phyloP scores from a whole-genome alignment of 768 basidiomycete species.

The Pleurotus sapidus region DNA sequence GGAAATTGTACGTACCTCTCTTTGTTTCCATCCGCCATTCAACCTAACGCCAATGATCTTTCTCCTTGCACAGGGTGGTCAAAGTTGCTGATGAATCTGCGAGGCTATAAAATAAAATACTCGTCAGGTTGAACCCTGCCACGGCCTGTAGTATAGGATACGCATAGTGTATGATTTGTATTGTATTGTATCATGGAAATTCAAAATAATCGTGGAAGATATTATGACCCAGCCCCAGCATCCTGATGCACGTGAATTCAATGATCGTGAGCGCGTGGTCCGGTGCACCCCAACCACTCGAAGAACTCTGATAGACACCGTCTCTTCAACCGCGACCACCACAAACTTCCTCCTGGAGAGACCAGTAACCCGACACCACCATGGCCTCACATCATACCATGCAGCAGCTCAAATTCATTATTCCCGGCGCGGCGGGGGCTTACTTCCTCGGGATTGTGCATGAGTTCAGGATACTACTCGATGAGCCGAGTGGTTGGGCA shows the following conservation, averaged over 20 bases:
- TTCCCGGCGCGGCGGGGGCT: conserved; percentile 66
- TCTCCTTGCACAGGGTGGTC: conserved; percentile 42
- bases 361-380: neutral
- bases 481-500: conserved; percentile 43
- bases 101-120: conserved; percentile 25
- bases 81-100: conserved; percentile 48
- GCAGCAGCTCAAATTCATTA: conserved; percentile 71
- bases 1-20: conserved; percentile 55
- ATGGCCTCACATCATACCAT: conserved; percentile 42
- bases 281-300: too few relatives aligned
- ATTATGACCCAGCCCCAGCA: too few relatives aligned
- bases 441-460: conserved; percentile 58
- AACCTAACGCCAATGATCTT: neutral
- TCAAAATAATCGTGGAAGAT: too few relatives aligned
- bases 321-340: too few relatives aligned
- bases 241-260: too few relatives aligned
- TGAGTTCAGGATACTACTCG: conserved; percentile 39
- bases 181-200: too few relatives aligned
- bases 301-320: too few relatives aligned
- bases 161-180: neutral
- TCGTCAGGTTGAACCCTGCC: neutral
- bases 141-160: neutral
- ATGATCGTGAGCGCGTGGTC: too few relatives aligned
- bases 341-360: too few relatives aligned
- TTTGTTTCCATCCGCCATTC: neutral